Conservation (phyloP, 176 grass and related monocot species). For the Avena sativa region DNA sequence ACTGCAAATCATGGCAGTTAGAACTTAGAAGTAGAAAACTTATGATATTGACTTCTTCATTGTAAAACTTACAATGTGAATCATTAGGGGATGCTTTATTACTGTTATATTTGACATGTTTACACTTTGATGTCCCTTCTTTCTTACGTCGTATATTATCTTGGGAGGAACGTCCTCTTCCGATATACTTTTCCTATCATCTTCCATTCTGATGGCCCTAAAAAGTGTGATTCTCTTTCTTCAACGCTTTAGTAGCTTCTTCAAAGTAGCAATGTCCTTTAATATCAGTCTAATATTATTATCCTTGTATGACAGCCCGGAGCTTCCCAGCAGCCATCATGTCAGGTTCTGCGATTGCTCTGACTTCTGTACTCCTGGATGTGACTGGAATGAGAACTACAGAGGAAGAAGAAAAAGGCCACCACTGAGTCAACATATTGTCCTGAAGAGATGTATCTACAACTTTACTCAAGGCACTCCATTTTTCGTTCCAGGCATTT, state of each 20-base stretch:
- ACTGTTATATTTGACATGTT: neutral
- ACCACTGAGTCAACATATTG: conserved; percentile 30
- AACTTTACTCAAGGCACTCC: neutral
- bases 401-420: conserved; percentile 39
- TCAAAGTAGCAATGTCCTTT: conserved; percentile 13
- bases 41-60: neutral
- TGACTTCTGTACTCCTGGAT: conserved; percentile 56
- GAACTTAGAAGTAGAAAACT: neutral
- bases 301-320: conserved; percentile 41
- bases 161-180: neutral
- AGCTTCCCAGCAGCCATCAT: conserved; percentile 42
- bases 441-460: conserved; percentile 28
- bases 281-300: conserved; percentile 11
- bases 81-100: conserved; percentile 1
- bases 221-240: neutral
- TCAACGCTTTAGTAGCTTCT: neutral
- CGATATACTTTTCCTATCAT: neutral
- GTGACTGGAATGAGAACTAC: conserved; percentile 51
- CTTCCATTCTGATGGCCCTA: conserved; percentile 3
- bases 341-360: conserved; percentile 52
- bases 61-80: neutral
- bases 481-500: conserved; percentile 10
- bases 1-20: conserved; percentile 14
- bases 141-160: neutral
- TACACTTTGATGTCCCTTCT: neutral